These are phyloP conservation scores for Rhamnella rubrinervis DNA, from an alignment of 331 rosid species.

Conservation along the genomic window DNA sequence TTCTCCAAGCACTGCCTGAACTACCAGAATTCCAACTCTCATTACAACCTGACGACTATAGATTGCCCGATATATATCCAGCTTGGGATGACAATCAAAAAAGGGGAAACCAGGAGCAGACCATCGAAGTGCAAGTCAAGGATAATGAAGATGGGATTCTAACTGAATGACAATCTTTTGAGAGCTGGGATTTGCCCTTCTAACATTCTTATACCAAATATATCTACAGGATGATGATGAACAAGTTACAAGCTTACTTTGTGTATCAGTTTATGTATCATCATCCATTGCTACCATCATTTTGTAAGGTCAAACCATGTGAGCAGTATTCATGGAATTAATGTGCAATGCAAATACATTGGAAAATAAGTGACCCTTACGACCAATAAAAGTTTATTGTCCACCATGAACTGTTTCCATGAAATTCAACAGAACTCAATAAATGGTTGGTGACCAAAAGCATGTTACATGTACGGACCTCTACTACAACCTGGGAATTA, in stretches of 20 bases:
- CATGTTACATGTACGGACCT: too few relatives aligned
- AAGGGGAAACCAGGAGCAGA: slow-evolving; percentile 58
- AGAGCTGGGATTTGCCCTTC: neutral
- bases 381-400: too few relatives aligned
- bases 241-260: slow-evolving; percentile 3
- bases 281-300: too few relatives aligned
- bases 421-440: too few relatives aligned
- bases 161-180: slow-evolving; percentile 30
- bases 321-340: neutral
- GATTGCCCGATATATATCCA: slow-evolving; percentile 62
- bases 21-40: slow-evolving; percentile 90
- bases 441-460: too few relatives aligned
- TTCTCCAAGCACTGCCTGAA: slow-evolving; percentile 72
- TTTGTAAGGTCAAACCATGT: too few relatives aligned
- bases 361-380: too few relatives aligned
- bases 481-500: too few relatives aligned
- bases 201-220: slow-evolving; percentile 14
- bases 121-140: slow-evolving; percentile 70
- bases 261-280: neutral
- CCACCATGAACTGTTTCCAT: too few relatives aligned
- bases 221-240: slow-evolving; percentile 7
- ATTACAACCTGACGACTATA: slow-evolving; percentile 76
- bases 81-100: slow-evolving; percentile 64
- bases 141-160: slow-evolving; percentile 57
- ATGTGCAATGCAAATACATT: neutral